A percentile compares a stretch with the other conserved stretches of the same genome.
Evolutionary conservation across 257 asterid species (phyloP).

Genomic region (Plectranthus barbatus): DNA sequence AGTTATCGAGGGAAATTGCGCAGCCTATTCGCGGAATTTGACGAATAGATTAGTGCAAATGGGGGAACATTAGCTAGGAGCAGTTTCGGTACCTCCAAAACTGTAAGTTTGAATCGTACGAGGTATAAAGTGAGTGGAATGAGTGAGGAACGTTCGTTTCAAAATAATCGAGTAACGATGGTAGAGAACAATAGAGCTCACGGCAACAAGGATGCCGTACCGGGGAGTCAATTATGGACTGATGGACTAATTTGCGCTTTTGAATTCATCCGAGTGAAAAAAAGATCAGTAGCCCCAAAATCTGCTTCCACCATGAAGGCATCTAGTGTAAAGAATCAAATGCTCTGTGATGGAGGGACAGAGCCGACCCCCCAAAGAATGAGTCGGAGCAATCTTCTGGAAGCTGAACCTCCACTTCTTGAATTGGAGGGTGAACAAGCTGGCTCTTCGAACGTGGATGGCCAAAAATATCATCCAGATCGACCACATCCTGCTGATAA

Average conservation of each 20-base stretch:
- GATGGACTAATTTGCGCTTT: constrained; percentile 92
- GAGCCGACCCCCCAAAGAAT: constrained; percentile 23
- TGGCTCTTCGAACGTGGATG: constrained; percentile 23
- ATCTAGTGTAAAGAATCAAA: constrained; percentile 21
- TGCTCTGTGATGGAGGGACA: constrained; percentile 31
- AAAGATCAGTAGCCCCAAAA: constrained; percentile 31
- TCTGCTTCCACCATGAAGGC: constrained; percentile 25
- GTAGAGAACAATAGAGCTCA: constrained; percentile 41
- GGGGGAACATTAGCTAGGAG: neutral
- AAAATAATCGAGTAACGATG: constrained; percentile 31
- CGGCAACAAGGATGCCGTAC: constrained; percentile 36
- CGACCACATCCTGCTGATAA: constrained; percentile 20
- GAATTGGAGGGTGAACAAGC: constrained; percentile 27
- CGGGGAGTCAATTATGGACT: constrained; percentile 71
- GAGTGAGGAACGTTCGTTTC: constrained; percentile 40
- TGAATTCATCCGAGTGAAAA: constrained; percentile 58
- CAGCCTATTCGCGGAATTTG: constrained; percentile 2
- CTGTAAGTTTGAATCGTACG: constrained; percentile 11
- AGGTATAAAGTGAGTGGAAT: constrained; percentile 28
- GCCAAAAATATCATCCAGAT: constrained; percentile 23
- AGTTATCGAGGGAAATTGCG: neutral
- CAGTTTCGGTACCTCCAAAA: neutral
- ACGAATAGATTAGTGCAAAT: neutral
- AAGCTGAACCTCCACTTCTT: constrained; percentile 27
- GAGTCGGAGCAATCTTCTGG: constrained; percentile 29